Percentiles rank a stretch among this genome's conserved stretches.
These are phyloP conservation scores for Monilinia laxa DNA, from an alignment of 2,329 filamentous ascomycete genomes.

Conservation along the genomic window DNA sequence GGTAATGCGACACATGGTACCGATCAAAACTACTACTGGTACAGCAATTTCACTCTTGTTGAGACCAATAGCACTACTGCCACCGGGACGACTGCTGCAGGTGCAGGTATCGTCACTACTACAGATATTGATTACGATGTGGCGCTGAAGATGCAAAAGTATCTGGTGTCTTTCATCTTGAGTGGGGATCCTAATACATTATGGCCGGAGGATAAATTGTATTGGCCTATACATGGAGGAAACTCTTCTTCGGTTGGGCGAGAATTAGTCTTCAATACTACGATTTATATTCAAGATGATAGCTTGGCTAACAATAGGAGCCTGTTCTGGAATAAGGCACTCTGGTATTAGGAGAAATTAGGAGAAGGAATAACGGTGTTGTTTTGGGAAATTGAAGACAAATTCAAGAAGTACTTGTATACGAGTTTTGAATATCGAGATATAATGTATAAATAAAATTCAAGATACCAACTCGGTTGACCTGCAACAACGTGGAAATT, in stretches of 20 bases:
- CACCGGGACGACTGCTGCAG: constrained; percentile 21
- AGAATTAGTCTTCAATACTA: constrained; percentile 3
- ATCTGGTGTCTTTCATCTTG: constrained; percentile 41
- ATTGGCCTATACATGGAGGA: constrained; percentile 4
- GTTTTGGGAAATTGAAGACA: background rate
- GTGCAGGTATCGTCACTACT: constrained; percentile 30
- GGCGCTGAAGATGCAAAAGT: constrained; percentile 42
- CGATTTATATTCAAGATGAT: constrained; percentile 13
- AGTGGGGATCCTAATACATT: constrained; percentile 35
- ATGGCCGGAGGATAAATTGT: constrained; percentile 9
- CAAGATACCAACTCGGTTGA: too few relatives aligned
- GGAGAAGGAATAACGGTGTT: too few relatives aligned
- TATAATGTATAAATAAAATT: too few relatives aligned
- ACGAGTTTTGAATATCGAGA: too few relatives aligned
- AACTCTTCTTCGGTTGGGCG: background rate
- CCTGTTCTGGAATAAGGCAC: constrained; percentile 9
- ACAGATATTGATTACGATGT: constrained; percentile 35
- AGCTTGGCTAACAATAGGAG: background rate
- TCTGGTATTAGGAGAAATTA: background rate
- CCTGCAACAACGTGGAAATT: too few relatives aligned
- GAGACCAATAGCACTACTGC: constrained; percentile 25
- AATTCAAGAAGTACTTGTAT: background rate
- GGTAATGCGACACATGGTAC: constrained; percentile 41
- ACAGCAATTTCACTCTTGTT: constrained; percentile 35
- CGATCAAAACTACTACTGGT: constrained; percentile 43